These are phyloP conservation scores for Lupinus albus DNA, from an alignment of 306 rosid species.

Conservation along the genomic window DNA sequence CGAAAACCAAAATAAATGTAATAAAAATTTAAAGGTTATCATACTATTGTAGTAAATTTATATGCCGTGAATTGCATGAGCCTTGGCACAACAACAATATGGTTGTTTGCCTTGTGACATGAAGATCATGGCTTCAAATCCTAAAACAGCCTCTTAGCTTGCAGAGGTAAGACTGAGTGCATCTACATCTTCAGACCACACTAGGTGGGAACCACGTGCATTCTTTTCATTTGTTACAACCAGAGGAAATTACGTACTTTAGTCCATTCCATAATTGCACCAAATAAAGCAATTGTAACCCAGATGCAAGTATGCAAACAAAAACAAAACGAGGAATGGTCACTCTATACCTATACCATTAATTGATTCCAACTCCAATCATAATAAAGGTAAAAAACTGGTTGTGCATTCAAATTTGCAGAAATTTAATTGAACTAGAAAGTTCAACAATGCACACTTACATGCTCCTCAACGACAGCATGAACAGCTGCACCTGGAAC, in stretches of 20 bases:
- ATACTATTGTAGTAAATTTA: constrained; percentile 20
- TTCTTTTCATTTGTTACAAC: constrained; percentile 7
- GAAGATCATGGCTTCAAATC: no score
- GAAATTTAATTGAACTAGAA: constrained; percentile 29
- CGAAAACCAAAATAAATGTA: neutral
- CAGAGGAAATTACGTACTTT: constrained; percentile 1
- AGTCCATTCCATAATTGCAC: constrained; percentile 21
- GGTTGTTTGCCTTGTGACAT: no score
- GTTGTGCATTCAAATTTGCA: constrained; percentile 12
- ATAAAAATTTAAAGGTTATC: neutral
- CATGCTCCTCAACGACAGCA: constrained; percentile 96
- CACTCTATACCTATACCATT: constrained; percentile 28
- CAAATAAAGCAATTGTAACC: constrained; percentile 3
- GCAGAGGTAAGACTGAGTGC: no score
- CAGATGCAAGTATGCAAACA: neutral
- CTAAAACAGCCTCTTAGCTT: no score
- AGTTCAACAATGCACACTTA: constrained; percentile 54
- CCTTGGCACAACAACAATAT: no score
- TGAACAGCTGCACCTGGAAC: constrained; percentile 79
- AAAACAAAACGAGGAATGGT: constrained; percentile 1
- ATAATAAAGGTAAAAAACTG: constrained; percentile 22
- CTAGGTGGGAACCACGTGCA: no score
- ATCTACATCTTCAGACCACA: no score
- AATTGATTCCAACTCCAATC: constrained; percentile 28
- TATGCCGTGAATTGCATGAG: constrained; percentile 11